Evolutionary conservation across 1,284 basidiomycete genomes (phyloP).

Genomic region (Ustilago cynodontis): DNA sequence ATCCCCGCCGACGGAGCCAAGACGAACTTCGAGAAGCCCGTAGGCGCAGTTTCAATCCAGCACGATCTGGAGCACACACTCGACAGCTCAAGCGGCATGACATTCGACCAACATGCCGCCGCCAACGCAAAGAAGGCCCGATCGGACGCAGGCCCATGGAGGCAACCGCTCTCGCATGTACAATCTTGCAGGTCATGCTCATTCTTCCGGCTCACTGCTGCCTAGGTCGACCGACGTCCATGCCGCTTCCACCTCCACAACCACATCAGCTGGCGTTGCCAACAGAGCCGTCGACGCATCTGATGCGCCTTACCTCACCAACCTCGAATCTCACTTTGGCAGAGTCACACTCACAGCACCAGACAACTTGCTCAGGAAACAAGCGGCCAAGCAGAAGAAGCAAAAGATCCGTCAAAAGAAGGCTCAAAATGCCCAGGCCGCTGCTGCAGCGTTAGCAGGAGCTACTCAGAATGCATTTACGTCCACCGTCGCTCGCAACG

Average conservation of each 20-base stretch:
- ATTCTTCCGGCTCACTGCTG: conserved; percentile 46
- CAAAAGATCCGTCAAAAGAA: conserved; percentile 51
- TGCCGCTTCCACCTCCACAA: conserved; percentile 25
- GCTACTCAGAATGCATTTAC: conserved; percentile 6
- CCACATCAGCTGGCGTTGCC: background rate
- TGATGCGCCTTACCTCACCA: conserved; percentile 62
- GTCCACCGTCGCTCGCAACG: conserved; percentile 6
- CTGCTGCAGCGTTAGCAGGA: conserved; percentile 45
- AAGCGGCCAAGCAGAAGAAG: conserved; percentile 61
- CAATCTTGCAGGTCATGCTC: conserved; percentile 47
- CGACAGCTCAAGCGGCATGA: conserved; percentile 16
- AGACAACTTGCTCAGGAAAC: conserved; percentile 64
- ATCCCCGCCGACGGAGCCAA: background rate
- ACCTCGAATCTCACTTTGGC: conserved; percentile 60
- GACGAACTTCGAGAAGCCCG: background rate
- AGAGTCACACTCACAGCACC: conserved; percentile 65
- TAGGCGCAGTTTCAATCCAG: background rate
- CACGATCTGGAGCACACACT: background rate
- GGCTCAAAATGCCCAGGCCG: conserved; percentile 49
- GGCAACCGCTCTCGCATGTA: conserved; percentile 46
- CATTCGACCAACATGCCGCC: conserved; percentile 21
- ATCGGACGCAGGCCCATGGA: conserved; percentile 14
- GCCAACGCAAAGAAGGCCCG: conserved; percentile 23
- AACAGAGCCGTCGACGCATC: conserved; percentile 28
- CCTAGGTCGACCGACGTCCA: conserved; percentile 44